A percentile compares a stretch with the other conserved stretches of the same genome.
Conservation (phyloP, 306 rosid species). For the Prosopis cineraria region DNA sequence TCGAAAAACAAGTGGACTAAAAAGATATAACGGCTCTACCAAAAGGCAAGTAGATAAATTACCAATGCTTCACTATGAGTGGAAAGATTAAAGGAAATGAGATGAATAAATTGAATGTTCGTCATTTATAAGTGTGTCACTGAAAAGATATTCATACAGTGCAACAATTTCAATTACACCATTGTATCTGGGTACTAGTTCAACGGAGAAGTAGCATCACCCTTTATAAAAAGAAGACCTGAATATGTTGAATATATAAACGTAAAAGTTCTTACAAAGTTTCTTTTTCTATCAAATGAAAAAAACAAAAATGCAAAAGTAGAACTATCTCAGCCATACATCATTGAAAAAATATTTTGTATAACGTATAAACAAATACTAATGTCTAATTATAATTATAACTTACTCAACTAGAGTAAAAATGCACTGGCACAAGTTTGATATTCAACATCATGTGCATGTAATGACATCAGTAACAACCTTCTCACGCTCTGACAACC, state of each 20-base stretch:
- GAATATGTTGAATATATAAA: background rate
- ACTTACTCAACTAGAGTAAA: constrained; percentile 12
- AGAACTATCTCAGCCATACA: background rate
- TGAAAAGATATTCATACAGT: background rate
- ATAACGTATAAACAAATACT: background rate
- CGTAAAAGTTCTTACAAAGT: background rate
- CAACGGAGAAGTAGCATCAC: background rate
- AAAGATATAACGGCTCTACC: background rate
- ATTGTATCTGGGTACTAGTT: background rate
- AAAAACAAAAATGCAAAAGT: background rate
- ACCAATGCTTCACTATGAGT: too few relatives aligned
- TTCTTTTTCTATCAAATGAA: background rate
- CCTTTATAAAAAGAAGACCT: background rate
- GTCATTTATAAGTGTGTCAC: background rate
- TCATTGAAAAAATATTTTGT: background rate
- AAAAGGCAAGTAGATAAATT: background rate
- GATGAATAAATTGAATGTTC: background rate
- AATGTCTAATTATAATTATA: background rate
- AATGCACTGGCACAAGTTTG: constrained; percentile 15
- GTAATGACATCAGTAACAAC: constrained; percentile 42
- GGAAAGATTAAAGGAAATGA: background rate
- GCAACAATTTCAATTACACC: background rate
- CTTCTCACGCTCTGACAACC: constrained; percentile 73
- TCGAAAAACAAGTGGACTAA: background rate
- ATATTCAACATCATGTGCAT: constrained; percentile 10